A percentile compares a stretch with the other conserved stretches of the same genome.
Evolutionary conservation across 2,329 filamentous ascomycete species (phyloP).

Genomic region (Trichothecium roseum): DNA sequence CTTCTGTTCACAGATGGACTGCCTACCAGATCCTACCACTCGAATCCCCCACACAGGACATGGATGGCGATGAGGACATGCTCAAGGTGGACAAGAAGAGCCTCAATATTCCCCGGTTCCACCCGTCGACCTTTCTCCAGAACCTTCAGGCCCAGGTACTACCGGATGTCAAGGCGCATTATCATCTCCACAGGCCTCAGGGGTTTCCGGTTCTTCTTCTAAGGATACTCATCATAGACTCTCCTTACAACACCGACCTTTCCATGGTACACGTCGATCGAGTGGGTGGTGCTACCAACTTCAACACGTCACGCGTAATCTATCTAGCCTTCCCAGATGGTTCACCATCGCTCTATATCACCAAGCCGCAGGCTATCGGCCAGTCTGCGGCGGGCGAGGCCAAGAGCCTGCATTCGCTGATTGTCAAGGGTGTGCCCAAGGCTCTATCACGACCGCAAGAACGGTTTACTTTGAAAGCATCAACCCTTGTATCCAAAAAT

Average conservation of each 20-base stretch:
- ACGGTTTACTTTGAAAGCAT: conserved; percentile 58
- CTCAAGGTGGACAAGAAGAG: conserved; percentile 33
- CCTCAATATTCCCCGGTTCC: conserved; percentile 57
- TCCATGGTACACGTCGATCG: conserved; percentile 14
- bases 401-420: conserved; percentile 56
- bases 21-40: conserved; percentile 49
- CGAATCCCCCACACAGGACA: conserved; percentile 23
- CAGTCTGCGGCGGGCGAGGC: conserved; percentile 37
- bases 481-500: conserved; percentile 60
- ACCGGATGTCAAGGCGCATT: conserved; percentile 75
- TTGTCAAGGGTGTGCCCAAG: conserved; percentile 72
- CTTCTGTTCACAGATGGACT: conserved; percentile 52
- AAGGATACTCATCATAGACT: conserved; percentile 71
- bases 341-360: conserved; percentile 63
- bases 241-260: conserved; percentile 61
- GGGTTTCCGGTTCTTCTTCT: conserved; percentile 61
- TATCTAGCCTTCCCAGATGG: conserved; percentile 77
- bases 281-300: conserved; percentile 25
- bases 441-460: conserved; percentile 67
- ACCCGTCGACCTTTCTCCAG: conserved; percentile 69
- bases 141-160: conserved; percentile 65
- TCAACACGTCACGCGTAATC: conserved; percentile 60
- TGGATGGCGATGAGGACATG: conserved; percentile 26
- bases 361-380: conserved; percentile 36
- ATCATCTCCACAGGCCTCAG: conserved; percentile 64